Evolutionary conservation across 148 eudicot species (phyloP).

Genomic region (Arbutus unedo): DNA sequence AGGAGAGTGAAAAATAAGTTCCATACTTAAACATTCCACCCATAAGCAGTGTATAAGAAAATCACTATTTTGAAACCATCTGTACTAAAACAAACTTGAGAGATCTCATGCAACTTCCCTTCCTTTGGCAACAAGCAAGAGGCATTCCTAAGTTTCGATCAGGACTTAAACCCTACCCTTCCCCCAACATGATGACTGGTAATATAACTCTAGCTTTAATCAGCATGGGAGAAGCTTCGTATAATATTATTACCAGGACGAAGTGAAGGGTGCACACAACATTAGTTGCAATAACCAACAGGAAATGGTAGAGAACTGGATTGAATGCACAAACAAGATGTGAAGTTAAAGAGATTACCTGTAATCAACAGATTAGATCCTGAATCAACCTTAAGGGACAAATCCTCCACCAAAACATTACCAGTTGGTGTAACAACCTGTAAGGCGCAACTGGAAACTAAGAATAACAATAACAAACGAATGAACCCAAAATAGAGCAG

Average conservation of each 20-base stretch:
- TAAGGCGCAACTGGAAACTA: not conserved
- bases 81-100: not conserved
- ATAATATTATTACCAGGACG: not conserved
- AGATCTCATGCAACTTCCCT: not conserved
- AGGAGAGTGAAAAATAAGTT: constrained; percentile 14
- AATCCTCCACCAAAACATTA: constrained; percentile 88
- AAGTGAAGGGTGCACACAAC: not conserved
- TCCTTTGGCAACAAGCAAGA: not conserved
- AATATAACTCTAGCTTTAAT: not conserved
- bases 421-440: constrained; percentile 62
- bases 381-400: constrained; percentile 73
- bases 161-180: not conserved
- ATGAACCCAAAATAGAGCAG: not conserved
- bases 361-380: constrained; percentile 98
- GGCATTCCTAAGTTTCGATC: not conserved
- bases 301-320: not conserved
- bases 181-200: not conserved
- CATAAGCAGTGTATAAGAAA: constrained; percentile 3
- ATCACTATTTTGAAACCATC: not conserved
- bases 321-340: constrained; percentile 9
- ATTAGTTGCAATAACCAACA: constrained; percentile 1
- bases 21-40: not conserved
- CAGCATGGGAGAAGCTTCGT: not conserved
- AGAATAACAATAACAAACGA: not conserved
- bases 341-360: constrained; percentile 41